Evolutionary conservation across 257 asterid genomes (phyloP), one percentile per base, ranked within the genome.

Genomic region (Scutellaria galericulata): DNA sequence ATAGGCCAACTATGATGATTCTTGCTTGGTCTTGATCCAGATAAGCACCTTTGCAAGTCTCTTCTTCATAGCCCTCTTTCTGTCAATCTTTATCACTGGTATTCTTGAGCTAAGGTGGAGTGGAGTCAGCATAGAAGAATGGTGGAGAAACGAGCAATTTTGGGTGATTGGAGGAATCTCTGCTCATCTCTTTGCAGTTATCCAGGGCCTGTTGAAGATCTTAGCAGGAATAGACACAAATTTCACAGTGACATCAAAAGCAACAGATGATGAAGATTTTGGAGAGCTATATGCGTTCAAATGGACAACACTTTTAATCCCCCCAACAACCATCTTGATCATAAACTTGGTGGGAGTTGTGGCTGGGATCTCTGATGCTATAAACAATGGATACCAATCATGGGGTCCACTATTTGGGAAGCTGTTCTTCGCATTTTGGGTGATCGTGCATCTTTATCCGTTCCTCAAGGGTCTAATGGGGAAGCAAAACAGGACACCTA

Each of bases 111-210:
- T 90, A 75, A 72, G 96, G 62, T 93, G 98, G 98, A 89, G 98
- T 67, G 96, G 97, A 15, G 98, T 90, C 14, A 86, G 96, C 90
- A 88, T 93, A 14, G 98, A 93, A 84, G 98, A 90, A 76, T 93
- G 98, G 98, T 88, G 98, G 98, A 86, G 98, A 81, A 93, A 93
- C 46, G 98, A 93, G 77, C 98, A 93, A 58, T 93, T 93, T 76
- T 93, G 98, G 98, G 98, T 93, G 12, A 90, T 90, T n/a, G 98
- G 98, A 13, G 98, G 96, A 7, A 78, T 93, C 0, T 93, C 98
- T 1, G 97, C 97, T 37, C 98, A 93, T 27, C 95, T 93, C 51
- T 93, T 93, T 65, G 98, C 97, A 0, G 96, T 93, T 1, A 72
- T 93, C 44, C 97, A 93, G 70, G 98, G 97, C 13, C 83, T 90